Evolutionary conservation across 257 asterid genomes (phyloP).

Genomic region (Agastache rugosa): DNA sequence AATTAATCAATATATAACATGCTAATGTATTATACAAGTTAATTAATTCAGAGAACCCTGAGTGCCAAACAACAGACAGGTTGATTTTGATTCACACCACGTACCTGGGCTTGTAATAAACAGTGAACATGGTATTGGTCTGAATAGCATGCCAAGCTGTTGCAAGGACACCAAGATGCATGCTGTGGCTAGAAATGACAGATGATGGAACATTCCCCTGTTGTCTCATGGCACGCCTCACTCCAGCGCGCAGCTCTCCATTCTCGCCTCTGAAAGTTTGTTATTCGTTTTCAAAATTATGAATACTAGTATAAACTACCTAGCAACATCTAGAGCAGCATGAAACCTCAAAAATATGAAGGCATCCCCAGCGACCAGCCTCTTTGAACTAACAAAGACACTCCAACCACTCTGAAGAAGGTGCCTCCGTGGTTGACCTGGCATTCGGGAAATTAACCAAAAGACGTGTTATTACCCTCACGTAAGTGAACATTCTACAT

Average conservation of each 20-base stretch:
- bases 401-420: conserved; percentile 99
- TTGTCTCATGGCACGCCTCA: conserved; percentile 97
- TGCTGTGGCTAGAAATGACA: conserved; percentile 98
- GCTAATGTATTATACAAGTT: conserved; percentile 8
- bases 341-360: conserved; percentile 88
- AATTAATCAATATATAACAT: neutral
- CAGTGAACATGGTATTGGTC: conserved; percentile 85
- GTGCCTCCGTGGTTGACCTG: conserved; percentile 98
- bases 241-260: conserved; percentile 96
- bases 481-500: neutral
- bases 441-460: conserved; percentile 27
- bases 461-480: conserved; percentile 9
- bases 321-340: conserved; percentile 10
- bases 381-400: conserved; percentile 93
- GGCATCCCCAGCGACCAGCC: conserved; percentile 99
- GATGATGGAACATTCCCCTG: conserved; percentile 92
- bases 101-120: conserved; percentile 97
- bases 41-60: neutral
- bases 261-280: conserved; percentile 81
- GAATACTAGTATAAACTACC: conserved; percentile 14
- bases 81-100: neutral
- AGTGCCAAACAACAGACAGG: neutral
- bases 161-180: conserved; percentile 99
- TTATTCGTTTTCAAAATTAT: conserved; percentile 3
- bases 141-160: conserved; percentile 99